Conservation (phyloP, 805 yeast genomes). For the Ogataea populi-albae region DNA sequence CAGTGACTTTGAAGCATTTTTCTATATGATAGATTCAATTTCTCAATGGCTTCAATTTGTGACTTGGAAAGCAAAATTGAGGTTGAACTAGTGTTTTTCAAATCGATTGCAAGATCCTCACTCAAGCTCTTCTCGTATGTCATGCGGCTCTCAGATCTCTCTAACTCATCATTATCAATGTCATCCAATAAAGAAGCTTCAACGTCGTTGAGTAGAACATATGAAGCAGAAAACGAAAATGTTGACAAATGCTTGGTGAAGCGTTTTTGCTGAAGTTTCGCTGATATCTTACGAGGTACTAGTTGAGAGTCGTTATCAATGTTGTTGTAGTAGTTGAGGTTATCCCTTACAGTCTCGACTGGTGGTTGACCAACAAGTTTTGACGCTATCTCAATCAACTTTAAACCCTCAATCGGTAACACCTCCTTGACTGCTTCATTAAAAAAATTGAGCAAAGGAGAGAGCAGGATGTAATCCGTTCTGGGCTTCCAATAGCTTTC, state of each 20-base stretch:
- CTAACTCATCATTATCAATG: constrained; percentile 31
- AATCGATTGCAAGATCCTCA: constrained; percentile 28
- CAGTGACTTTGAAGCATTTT: constrained; percentile 49
- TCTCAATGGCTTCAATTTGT: constrained; percentile 46
- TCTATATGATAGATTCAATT: constrained; percentile 50
- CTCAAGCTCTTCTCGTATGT: constrained; percentile 23
- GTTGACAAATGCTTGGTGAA: constrained; percentile 26
- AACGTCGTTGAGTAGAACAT: constrained; percentile 25
- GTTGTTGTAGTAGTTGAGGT: constrained; percentile 32
- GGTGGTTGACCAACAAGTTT: constrained; percentile 55
- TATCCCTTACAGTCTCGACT: constrained; percentile 37
- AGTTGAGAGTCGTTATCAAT: constrained; percentile 44
- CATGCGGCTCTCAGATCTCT: constrained; percentile 22
- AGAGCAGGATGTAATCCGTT: constrained; percentile 55
- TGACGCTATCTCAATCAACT: constrained; percentile 60
- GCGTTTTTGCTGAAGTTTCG: constrained; percentile 32
- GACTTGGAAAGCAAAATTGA: constrained; percentile 31
- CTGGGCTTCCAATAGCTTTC: constrained; percentile 83
- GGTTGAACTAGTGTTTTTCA: constrained; percentile 25
- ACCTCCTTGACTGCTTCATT: constrained; percentile 66
- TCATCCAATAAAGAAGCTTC: constrained; percentile 34
- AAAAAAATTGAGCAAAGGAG: constrained; percentile 73
- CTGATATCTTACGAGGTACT: constrained; percentile 48
- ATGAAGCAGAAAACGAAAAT: constrained; percentile 18
- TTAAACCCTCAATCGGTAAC: constrained; percentile 65